Percentiles rank a stretch among this genome's conserved stretches.
These are phyloP conservation scores for Cruciata laevipes DNA, from an alignment of 257 asterid species.

Conservation along the genomic window DNA sequence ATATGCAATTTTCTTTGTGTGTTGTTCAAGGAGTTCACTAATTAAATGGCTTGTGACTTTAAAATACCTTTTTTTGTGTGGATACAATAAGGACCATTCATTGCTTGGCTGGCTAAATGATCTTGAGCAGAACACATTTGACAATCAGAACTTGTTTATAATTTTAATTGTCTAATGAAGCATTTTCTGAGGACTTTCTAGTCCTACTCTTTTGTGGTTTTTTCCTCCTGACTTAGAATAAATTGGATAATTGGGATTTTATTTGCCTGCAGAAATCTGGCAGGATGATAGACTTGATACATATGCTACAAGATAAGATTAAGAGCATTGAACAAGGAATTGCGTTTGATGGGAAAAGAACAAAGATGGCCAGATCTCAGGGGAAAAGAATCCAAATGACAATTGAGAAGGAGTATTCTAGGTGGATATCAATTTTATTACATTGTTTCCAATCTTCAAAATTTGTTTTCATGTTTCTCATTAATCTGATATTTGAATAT, in stretches of 20 bases:
- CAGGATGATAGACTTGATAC: conserved; percentile 65
- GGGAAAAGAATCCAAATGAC: conserved; percentile 72
- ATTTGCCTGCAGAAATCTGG: conserved; percentile 62
- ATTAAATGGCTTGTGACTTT: no score
- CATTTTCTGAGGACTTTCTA: not conserved
- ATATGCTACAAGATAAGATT: conserved; percentile 51
- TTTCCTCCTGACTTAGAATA: not conserved
- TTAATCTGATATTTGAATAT: not conserved
- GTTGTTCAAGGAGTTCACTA: no score
- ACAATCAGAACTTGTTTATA: not conserved
- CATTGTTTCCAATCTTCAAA: not conserved
- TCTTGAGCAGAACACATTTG: not conserved
- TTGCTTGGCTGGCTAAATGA: not conserved
- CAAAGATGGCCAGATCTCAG: conserved; percentile 78
- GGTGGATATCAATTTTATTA: conserved; percentile 30
- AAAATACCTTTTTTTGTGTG: no score
- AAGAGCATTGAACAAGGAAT: conserved; percentile 67
- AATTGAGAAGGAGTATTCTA: conserved; percentile 75
- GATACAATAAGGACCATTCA: not conserved
- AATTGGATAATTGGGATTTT: not conserved
- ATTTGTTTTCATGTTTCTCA: not conserved
- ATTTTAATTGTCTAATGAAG: not conserved
- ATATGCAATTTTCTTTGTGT: not conserved
- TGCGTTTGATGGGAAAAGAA: conserved; percentile 63
- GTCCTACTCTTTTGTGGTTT: not conserved